Evolutionary conservation across 192 early-diverging fungal species (phyloP).

Genomic region (Dissophora globulifera): DNA sequence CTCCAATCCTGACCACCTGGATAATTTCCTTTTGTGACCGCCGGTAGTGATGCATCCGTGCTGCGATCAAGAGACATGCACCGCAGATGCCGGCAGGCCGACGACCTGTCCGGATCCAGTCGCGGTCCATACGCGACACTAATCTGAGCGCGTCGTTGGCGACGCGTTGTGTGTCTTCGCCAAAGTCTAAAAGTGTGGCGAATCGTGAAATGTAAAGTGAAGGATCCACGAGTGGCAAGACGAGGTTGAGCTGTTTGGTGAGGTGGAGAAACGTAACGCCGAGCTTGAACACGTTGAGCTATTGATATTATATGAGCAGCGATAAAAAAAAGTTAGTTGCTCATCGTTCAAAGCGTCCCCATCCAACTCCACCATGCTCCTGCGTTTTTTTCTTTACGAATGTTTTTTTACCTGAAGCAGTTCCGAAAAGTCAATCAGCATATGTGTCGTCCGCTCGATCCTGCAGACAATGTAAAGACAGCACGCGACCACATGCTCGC

Average conservation of each 20-base stretch:
- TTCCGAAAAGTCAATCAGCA: conserved; percentile 98
- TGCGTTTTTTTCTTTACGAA: no score
- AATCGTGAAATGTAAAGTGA: conserved; percentile 93
- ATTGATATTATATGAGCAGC: not conserved
- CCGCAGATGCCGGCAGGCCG: conserved; percentile 96
- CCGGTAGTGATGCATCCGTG: conserved; percentile 90
- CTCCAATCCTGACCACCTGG: conserved; percentile 89
- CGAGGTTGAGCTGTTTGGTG: conserved; percentile 68
- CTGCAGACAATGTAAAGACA: conserved; percentile 95
- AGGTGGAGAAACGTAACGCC: conserved; percentile 87
- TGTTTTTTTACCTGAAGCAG: conserved; percentile 70
- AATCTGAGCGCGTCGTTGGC: conserved; percentile 82
- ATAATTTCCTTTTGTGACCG: conserved; percentile 88
- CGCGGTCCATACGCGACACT: conserved; percentile 90
- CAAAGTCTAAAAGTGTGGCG: conserved; percentile 90
- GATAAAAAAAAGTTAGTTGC: not conserved
- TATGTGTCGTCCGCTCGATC: conserved; percentile 82
- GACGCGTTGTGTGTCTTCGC: conserved; percentile 82
- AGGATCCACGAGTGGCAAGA: conserved; percentile 87
- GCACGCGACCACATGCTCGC: conserved; percentile 80
- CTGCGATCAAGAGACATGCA: conserved; percentile 88
- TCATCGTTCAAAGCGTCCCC: no score
- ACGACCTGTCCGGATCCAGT: conserved; percentile 93
- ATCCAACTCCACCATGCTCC: no score
- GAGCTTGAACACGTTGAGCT: conserved; percentile 88